Evolutionary conservation across 192 early-diverging fungal genomes (phyloP).

Genomic region (Backusella morwellensis): DNA sequence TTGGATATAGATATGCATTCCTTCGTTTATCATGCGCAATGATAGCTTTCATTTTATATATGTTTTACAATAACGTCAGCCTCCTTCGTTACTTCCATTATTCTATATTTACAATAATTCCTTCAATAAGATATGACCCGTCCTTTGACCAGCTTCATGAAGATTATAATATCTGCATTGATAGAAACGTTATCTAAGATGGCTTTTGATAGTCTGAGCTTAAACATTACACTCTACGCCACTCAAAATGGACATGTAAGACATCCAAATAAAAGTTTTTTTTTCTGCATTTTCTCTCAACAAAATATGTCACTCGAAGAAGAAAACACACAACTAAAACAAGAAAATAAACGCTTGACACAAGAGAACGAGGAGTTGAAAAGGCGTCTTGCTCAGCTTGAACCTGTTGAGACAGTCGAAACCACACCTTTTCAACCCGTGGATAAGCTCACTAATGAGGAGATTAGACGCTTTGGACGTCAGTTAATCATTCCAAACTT

Average conservation of each 20-base stretch:
- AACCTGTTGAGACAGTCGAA: background rate
- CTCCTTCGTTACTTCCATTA: no score
- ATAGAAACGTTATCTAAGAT: background rate
- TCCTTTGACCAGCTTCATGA: background rate
- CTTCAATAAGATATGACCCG: no score
- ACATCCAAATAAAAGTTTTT: background rate
- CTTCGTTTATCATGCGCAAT: no score
- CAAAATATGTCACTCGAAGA: background rate
- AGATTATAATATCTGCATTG: background rate
- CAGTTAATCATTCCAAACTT: constrained; percentile 84
- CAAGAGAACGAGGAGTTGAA: constrained; percentile 13
- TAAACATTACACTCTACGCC: background rate
- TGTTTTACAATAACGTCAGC: no score
- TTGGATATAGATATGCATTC: no score
- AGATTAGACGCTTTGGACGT: constrained; percentile 81
- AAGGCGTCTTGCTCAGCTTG: constrained; percentile 10
- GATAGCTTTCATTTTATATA: no score
- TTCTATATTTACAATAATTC: no score
- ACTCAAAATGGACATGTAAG: background rate
- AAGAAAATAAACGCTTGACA: background rate
- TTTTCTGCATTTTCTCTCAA: background rate
- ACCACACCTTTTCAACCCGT: constrained; percentile 19
- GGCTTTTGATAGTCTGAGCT: background rate
- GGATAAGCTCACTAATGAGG: constrained; percentile 54
- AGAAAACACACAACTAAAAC: background rate